Conservation (phyloP, 306 rosid species). For the Arachis hypogaea region DNA sequence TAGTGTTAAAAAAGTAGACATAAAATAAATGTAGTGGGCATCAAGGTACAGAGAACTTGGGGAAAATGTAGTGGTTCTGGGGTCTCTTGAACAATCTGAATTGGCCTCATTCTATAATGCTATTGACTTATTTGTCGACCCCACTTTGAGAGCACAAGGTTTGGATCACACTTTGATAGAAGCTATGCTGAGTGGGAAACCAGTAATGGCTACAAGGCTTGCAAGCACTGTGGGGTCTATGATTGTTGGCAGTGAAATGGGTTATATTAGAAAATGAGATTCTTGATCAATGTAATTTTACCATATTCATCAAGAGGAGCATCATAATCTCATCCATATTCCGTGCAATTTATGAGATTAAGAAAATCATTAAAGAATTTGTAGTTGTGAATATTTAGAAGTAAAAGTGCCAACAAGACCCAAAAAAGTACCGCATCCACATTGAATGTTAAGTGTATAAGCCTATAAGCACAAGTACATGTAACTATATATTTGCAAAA, state of each 20-base stretch:
- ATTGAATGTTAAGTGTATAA: no score
- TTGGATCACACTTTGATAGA: conserved; percentile 64
- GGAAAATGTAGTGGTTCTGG: conserved; percentile 53
- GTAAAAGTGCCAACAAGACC: no score
- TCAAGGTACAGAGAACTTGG: conserved; percentile 69
- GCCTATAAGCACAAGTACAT: no score
- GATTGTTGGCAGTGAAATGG: conserved; percentile 58
- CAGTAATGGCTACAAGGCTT: conserved; percentile 70
- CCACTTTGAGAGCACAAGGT: conserved; percentile 63
- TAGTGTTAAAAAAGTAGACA: no score
- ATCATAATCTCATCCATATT: no score
- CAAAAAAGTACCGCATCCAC: no score
- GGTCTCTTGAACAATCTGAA: conserved; percentile 65
- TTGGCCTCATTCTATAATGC: conserved; percentile 65
- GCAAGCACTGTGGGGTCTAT: conserved; percentile 76
- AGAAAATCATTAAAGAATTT: no score
- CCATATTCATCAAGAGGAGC: no score
- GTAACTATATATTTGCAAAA: no score
- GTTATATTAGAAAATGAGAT: conserved; percentile 31
- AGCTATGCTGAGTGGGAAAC: conserved; percentile 65
- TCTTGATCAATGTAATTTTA: no score
- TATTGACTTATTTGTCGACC: conserved; percentile 59
- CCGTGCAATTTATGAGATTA: no score
- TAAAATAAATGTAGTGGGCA: conserved; percentile 44
- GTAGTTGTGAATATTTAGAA: no score